Evolutionary conservation across 2,329 filamentous ascomycete genomes (phyloP).

Genomic region (Colletotrichum zoysiae): DNA sequence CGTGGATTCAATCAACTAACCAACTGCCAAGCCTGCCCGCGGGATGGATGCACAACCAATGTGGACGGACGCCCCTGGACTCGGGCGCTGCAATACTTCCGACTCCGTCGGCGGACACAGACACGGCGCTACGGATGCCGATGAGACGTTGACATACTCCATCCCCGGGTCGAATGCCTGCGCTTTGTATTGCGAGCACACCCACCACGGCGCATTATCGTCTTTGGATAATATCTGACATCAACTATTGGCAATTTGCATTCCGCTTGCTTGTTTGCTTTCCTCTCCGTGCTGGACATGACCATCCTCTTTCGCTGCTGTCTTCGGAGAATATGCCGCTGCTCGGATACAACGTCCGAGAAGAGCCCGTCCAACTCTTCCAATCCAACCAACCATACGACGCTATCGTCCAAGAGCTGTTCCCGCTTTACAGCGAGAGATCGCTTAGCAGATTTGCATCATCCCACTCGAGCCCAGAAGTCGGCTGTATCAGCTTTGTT

Average conservation of each 20-base stretch:
- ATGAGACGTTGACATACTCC: constrained; percentile 13
- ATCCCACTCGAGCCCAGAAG: constrained; percentile 28
- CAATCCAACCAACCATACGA: background rate
- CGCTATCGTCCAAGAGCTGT: background rate
- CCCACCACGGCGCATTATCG: background rate
- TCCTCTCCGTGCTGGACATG: background rate
- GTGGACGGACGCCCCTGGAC: constrained; percentile 20
- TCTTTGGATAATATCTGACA: constrained; percentile 2
- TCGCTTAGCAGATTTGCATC: constrained; percentile 32
- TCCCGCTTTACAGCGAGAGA: background rate
- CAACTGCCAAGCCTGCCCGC: constrained; percentile 19
- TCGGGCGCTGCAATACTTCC: background rate
- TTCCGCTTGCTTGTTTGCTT: constrained; percentile 2
- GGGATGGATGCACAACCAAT: constrained; percentile 16
- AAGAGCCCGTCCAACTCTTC: background rate
- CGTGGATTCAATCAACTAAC: constrained; percentile 11
- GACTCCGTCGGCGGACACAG: background rate
- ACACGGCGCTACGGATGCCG: background rate
- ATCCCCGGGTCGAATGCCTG: background rate
- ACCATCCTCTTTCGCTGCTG: background rate
- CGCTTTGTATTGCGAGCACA: constrained; percentile 2
- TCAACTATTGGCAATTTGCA: constrained; percentile 1
- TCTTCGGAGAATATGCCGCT: constrained; percentile 5
- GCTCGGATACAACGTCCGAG: constrained; percentile 21
- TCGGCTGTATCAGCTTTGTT: constrained; percentile 33